Base-by-base conservation (phyloP, 139 green algal genomes). In the Diplosphaera chodatii region DNA sequence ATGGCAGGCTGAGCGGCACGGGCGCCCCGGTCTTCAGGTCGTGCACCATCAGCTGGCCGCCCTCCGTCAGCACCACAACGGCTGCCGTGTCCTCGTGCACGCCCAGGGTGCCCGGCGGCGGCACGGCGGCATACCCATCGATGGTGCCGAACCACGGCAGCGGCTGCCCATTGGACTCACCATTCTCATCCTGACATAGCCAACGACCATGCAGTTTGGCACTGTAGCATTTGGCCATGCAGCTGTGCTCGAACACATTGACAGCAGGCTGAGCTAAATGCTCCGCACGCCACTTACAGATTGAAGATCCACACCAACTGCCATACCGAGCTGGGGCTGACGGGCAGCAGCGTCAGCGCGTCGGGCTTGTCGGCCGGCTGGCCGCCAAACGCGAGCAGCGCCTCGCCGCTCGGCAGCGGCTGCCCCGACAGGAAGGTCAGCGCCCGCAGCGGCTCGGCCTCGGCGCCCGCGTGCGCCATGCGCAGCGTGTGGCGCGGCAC, bases 111-210 rank as follows among this genome's bases (percentile, higher is more conserved):
- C 77, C 74, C 40, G 78, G 48, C 22, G 67, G 40, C 4, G 76
- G 73, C 33, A 86, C 72, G 68, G 84, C 63, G 1, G 77, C 83
- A 55, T 80, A 77, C 30, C 82, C 82, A 30, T 82, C 63, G 22
- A 92, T 70, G 15, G 74, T 67, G 23, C 89, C 88, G 74, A 91
- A 88, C 86, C 88, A 94, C 13, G 89, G 86, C 71, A 94, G 64
- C 29, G 64, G 66, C 68, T 56, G 59, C 22, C 40, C 66, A 48
- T 33, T 28, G 16, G 20, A 25, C 32, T n/a, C n/a, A n/a, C n/a
- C n/a, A n/a, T n/a, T n/a, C n/a, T n/a, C n/a, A n/a, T n/a, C n/a
- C n/a, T n/a, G n/a, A n/a, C n/a, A n/a, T n/a, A n/a, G n/a, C n/a
- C n/a, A n/a, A n/a, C n/a, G n/a, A n/a, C n/a, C n/a, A n/a, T n/a